Percentiles rank a stretch among this genome's conserved stretches.
Conservation (phyloP, 2,329 filamentous ascomycete genomes). For the Xylaria arbuscula region DNA sequence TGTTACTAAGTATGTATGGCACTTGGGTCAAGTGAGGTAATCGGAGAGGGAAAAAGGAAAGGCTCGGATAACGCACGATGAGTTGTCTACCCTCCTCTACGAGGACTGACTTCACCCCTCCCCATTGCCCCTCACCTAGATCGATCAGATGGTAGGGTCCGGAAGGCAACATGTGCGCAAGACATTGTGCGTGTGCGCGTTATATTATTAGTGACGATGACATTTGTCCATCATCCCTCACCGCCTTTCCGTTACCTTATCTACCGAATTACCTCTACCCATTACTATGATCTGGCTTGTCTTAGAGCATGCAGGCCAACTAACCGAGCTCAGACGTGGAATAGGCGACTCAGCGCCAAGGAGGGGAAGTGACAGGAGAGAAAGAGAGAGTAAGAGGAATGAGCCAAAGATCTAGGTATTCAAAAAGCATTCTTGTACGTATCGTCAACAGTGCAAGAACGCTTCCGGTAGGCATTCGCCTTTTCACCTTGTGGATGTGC, state of each 20-base stretch:
- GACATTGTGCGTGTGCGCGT: conserved; percentile 8
- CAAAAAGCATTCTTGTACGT: not conserved
- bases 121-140: conserved; percentile 24
- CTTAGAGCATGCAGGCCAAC: not conserved
- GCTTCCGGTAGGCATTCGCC: not conserved
- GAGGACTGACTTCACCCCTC: conserved; percentile 15
- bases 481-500: conserved; percentile 9
- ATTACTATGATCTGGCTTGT: not conserved
- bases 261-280: not conserved
- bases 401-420: not conserved
- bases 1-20: conserved; percentile 3
- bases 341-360: not conserved
- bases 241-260: conserved; percentile 30
- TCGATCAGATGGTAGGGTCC: conserved; percentile 26
- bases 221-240: conserved; percentile 25
- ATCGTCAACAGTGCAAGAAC: not conserved
- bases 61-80: conserved; percentile 40
- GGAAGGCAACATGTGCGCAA: conserved; percentile 25
- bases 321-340: not conserved
- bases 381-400: not conserved
- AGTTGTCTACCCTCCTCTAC: conserved; percentile 43
- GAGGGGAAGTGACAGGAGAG: not conserved
- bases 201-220: conserved; percentile 27
- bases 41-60: conserved; percentile 25
- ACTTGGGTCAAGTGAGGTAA: conserved; percentile 37